Evolutionary conservation across 1,139 yeast genomes (phyloP), one percentile per base, ranked within the genome.

Genomic region (Arxiozyma slooffiae): DNA sequence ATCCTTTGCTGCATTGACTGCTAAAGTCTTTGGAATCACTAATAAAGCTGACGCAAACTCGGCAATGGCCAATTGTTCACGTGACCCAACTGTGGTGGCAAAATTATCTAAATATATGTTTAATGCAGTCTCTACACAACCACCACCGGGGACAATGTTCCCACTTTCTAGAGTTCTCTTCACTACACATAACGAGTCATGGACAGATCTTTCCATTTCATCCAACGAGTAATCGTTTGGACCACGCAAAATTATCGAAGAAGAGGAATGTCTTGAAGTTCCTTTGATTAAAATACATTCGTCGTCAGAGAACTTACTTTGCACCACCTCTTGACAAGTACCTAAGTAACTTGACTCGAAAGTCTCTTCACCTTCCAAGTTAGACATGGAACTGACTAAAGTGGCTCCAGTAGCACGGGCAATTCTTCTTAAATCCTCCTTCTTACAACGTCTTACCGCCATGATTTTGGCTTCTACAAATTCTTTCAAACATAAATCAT

Each of bases 401-500:
- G 96, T 86, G 41, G 97, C 99, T 53, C 99, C 99, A 4, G 97
- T 88, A 41, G 98, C 98, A 65, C 96, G 81, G 11, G 98, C 97
- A 61, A 94, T 92, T 74, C 98, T 81, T 69, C 96, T 81, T 62
- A 94, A 76, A 69, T 94, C 99, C 70, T 92, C 98, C 68, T 89
- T 90, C 71, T 89, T 88, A 76, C 97, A 90, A 62, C 99, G 82
- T 75, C 99, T 84, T 43, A 94, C 98, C 17, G 95, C 98, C 92
- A 94, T 89, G 48, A 92, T 94, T 45, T 92, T 90, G 44, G 90
- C 87, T 71, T 94, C 98, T 51, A 92, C 94, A 70, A 94, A 92
- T 67, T 87, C 92, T 71, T 94, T 94, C 63, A 94, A 76, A 68
- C 97, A 90, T 69, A 92, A 77, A 68, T 94, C 98, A 70, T 94